phyloP scores from a whole-genome alignment of 305 asterid species.

The Fraxinus xanthoxyloides region DNA sequence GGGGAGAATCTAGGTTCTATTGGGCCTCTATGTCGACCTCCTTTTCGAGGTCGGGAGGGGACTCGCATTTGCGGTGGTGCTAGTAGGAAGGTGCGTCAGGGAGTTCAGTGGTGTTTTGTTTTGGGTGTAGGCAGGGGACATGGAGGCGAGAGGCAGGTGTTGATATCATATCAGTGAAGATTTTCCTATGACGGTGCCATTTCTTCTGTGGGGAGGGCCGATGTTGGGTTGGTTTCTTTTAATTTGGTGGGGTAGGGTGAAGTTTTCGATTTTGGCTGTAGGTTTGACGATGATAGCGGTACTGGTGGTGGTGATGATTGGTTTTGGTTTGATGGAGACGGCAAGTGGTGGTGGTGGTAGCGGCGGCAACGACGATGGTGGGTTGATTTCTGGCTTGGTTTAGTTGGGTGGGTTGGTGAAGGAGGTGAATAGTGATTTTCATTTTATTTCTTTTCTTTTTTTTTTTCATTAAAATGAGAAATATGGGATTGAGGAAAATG shows the following conservation, averaged over 20 bases:
- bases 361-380: no score
- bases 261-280: no score
- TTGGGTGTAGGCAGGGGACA: slow-evolving; percentile 56
- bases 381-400: neutral
- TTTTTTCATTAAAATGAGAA: no score
- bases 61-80: slow-evolving; percentile 42
- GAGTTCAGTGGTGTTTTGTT: slow-evolving; percentile 47
- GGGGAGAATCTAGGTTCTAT: no score
- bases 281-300: no score
- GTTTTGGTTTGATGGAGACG: no score
- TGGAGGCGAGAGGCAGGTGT: slow-evolving; percentile 65
- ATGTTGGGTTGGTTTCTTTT: neutral
- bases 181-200: slow-evolving; percentile 80
- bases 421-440: neutral
- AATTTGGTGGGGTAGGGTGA: no score
- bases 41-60: slow-evolving; percentile 64
- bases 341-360: neutral
- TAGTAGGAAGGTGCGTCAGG: slow-evolving; percentile 37
- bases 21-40: slow-evolving; percentile 81
- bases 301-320: no score
- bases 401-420: neutral
- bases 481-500: no score
- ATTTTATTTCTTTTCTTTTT: no score
- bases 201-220: slow-evolving; percentile 44
- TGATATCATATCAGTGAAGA: slow-evolving; percentile 79